A percentile compares a stretch with the other conserved stretches of the same genome.
Conservation (phyloP, 768 basidiomycete genomes). For the Dentipellis sp. region DNA sequence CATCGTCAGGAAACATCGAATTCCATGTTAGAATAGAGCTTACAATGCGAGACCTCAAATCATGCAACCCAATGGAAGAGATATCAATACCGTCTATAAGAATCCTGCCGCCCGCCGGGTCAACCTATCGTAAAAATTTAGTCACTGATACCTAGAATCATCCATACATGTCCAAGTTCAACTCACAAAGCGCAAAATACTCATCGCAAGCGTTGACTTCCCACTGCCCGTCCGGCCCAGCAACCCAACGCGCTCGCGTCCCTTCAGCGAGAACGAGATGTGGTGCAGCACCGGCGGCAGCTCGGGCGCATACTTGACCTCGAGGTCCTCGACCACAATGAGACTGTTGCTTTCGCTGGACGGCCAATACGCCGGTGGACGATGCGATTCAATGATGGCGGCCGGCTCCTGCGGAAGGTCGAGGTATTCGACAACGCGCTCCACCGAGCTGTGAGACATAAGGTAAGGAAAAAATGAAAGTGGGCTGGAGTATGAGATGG, state of each 20-base stretch:
- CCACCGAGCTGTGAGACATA: slow-evolving; percentile 54
- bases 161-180: not conserved
- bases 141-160: not conserved
- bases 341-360: slow-evolving; percentile 57
- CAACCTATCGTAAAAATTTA: slow-evolving; percentile 35
- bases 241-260: slow-evolving; percentile 69
- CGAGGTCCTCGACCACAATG: slow-evolving; percentile 64
- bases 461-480: not conserved
- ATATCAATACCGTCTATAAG: slow-evolving; percentile 86
- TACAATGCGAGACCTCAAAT: slow-evolving; percentile 68
- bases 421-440: slow-evolving; percentile 87
- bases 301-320: slow-evolving; percentile 77
- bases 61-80: slow-evolving; percentile 74
- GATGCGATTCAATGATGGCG: slow-evolving; percentile 57
- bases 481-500: slow-evolving; percentile 4
- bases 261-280: slow-evolving; percentile 63
- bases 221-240: slow-evolving; percentile 79
- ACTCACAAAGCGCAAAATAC: slow-evolving; percentile 70
- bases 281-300: slow-evolving; percentile 72
- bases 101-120: slow-evolving; percentile 68
- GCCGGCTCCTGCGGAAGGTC: slow-evolving; percentile 84
- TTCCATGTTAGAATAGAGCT: slow-evolving; percentile 16
- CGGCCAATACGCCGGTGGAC: slow-evolving; percentile 91
- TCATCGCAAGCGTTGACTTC: slow-evolving; percentile 82
- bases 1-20: not conserved